Base-by-base conservation (phyloP, 83 land plant species). In the Larix sibirica region DNA sequence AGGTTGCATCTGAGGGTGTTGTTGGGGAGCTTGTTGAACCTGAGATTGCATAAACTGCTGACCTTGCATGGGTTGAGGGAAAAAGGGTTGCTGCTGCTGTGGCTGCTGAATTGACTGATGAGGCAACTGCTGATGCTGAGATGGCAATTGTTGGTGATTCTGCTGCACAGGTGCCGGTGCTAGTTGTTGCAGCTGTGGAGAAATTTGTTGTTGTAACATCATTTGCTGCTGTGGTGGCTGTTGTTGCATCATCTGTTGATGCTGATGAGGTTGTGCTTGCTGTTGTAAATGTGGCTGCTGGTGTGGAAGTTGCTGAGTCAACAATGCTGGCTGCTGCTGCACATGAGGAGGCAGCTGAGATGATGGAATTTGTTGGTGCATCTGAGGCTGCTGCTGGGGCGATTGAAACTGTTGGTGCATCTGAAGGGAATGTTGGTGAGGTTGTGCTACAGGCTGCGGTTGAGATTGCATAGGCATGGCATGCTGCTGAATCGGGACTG, bases 21-120 rank as follows among this genome's bases (percentile, higher is more conserved):
- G 85, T 23, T 68, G 68, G 18, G 66, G 47, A 63, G 83, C 42
- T 58, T 54, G 62, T 47, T 81, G 89, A 18, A 64, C 81, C 16
- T 77, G 89, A 54, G 84, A 74, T 26, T 83, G 88, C 79, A 84
- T 59, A 24, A 83, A 80, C 26, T 89, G 83, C 33, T 83, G 90
- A 4, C 81, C 6, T 4, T 62, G 84, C 38, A 59, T 28, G 6
- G 80, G 26, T 79, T 24, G 80, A 33, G 80, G 23, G 21, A 31
- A 62, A 66, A 59, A 64, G 17, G 81, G 86, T 24, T 36, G 63
- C 79, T 80, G 86, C 62, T 81, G 83, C 4, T 81, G 79, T 38
- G 28, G 31, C 23, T 84, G 85, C 4, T 70, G 42, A 21, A 8
- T 33, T 6, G 38, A 44, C 81, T 64, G 86, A 63, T 26, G 56